These are phyloP conservation scores for Ogataea chonburiensis DNA, from an alignment of 805 yeast species.

Conservation along the genomic window DNA sequence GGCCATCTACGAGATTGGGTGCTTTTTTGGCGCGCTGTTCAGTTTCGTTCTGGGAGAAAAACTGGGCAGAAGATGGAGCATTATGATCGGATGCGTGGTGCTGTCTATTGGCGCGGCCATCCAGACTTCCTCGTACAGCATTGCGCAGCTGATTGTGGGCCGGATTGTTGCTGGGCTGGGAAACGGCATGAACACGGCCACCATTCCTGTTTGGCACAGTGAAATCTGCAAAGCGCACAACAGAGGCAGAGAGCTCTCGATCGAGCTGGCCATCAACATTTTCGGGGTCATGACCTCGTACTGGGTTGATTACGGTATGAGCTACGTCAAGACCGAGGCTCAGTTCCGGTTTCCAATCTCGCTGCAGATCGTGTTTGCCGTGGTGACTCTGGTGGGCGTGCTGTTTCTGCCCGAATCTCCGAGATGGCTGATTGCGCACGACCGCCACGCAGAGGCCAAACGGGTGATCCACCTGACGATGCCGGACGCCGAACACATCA, in stretches of 20 bases:
- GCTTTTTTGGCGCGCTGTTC: conserved; percentile 44
- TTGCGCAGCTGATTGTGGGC: conserved; percentile 54
- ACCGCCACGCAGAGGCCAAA: conserved; percentile 52
- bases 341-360: conserved; percentile 71
- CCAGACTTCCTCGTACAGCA: conserved; percentile 46
- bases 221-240: conserved; percentile 65
- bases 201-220: conserved; percentile 72
- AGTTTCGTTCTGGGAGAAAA: conserved; percentile 45
- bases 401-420: conserved; percentile 69
- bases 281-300: conserved; percentile 66
- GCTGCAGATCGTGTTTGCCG: conserved; percentile 57
- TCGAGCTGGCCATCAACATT: conserved; percentile 56
- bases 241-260: conserved; percentile 68
- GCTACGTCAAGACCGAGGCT: conserved; percentile 45
- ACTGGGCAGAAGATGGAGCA: conserved; percentile 55
- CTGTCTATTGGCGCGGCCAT: conserved; percentile 65
- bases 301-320: conserved; percentile 62
- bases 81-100: conserved; percentile 50
- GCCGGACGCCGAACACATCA: conserved; percentile 41
- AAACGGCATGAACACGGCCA: conserved; percentile 68
- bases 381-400: conserved; percentile 55
- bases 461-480: conserved; percentile 40
- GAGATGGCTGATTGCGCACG: conserved; percentile 57
- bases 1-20: conserved; percentile 48
- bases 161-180: conserved; percentile 67